Base-by-base conservation (phyloP, 257 asterid genomes). In the Solanum habrochaites region DNA sequence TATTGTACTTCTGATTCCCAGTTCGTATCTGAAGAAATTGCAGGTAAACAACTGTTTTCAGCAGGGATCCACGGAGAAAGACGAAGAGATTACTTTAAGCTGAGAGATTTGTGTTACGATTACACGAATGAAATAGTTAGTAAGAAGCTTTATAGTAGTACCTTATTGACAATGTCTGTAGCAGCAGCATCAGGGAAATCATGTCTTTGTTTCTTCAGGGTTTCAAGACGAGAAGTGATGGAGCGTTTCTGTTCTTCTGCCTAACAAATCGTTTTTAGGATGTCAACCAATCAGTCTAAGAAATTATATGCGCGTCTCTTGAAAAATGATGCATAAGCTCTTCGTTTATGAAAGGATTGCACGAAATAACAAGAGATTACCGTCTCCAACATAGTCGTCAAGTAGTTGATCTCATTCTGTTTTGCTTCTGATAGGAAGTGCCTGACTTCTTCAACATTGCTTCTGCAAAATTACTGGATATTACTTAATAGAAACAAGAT, bases 201-300 rank as follows among this genome's bases (percentile, higher is more conserved):
- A 85, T 87, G 92, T 85, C 83, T 92, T 86, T 89, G 88, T 89
- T 92, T 92, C 94, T 90, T 92, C 90, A 94, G 93, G 87, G 85
- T 87, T 88, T 93, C 97, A 86, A 94, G 89, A 52, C 90, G 96
- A 75, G 91, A 92, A 90, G 82, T 85, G 66, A 93, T 77, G 37
- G 88, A 72, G 45, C 70, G 86, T n/a, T 91, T 94, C 82, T 90
- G 94, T 86, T 94, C 94, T 90, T 95, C 96, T 7, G 94, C 94
- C 98, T 95, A 77, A 85, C 37, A 89, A 87, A 73, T 66, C 47
- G 74, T 42, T 71, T 18, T 8, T 39, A 85, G 52, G 78, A 72
- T 16, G 78, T n/a, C 45, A 43, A 27, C 78, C 71, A 64, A 60
- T 82, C 32, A 66, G 69, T 49, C 40, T 56, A 49, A 25, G 31